Evolutionary conservation across 1,284 basidiomycete genomes (phyloP).

Genomic region (Ustanciosporium gigantosporum): DNA sequence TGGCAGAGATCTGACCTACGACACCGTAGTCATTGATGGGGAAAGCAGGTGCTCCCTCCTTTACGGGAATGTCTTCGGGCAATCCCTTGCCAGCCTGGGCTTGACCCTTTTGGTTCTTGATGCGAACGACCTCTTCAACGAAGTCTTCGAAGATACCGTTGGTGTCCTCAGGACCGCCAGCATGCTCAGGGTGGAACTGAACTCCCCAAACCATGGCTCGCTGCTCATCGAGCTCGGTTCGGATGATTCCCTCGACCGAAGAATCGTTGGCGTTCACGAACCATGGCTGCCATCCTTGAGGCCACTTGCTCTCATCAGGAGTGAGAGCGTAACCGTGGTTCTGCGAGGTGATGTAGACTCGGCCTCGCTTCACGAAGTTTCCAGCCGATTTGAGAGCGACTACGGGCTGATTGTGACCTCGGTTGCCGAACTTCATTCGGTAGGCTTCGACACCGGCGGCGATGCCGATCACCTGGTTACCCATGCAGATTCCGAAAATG

Average conservation of each 20-base stretch:
- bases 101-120: constrained; percentile 37
- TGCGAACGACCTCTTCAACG: constrained; percentile 52
- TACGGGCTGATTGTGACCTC: constrained; percentile 99
- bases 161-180: constrained; percentile 59
- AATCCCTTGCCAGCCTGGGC: constrained; percentile 19
- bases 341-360: constrained; percentile 87
- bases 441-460: constrained; percentile 95
- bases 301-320: constrained; percentile 53
- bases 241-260: constrained; percentile 56
- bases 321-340: constrained; percentile 64
- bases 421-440: constrained; percentile 95
- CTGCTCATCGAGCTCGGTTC: constrained; percentile 33
- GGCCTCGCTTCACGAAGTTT: constrained; percentile 82
- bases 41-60: constrained; percentile 29
- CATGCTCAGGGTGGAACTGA: constrained; percentile 60
- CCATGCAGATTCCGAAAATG: constrained; percentile 99
- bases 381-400: constrained; percentile 86
- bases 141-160: constrained; percentile 59
- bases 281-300: constrained; percentile 57
- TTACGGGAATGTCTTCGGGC: constrained; percentile 15
- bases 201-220: constrained; percentile 55
- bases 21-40: constrained; percentile 25
- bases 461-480: constrained; percentile 78
- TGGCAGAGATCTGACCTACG: constrained; percentile 26
- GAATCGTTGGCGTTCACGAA: constrained; percentile 60